Evolutionary conservation across 352 stramenopile species (phyloP), one percentile per base, ranked within the genome.

Genomic region (Pythium monospermum): DNA sequence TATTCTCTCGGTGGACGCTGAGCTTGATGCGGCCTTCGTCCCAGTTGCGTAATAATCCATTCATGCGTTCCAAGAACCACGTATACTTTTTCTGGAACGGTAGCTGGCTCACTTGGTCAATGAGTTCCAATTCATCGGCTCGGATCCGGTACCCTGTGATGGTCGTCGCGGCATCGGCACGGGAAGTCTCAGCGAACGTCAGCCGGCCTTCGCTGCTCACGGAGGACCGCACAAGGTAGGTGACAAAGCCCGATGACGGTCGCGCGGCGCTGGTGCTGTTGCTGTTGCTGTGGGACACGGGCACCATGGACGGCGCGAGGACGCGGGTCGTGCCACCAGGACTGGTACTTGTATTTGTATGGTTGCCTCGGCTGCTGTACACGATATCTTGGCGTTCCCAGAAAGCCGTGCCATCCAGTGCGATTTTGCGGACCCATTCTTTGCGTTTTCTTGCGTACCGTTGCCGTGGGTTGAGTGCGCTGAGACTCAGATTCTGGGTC

Each of bases 21-120:
- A 94, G 57, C 59, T 91, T 91, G 48, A 94, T 84, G n/a, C 80
- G 80, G 4, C 81, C 80, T 68, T 91, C 78, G 49, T 89, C 76
- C 74, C 79, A 90, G 43, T 73, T 75, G 35, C 78, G 66, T 35
- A 91, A 54, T 33, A 91, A 37, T 5, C 57, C 64, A 18, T 68
- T 69, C 69, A 87, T 88, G 36, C 79, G 69, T 32, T 91, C 75
- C 5, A 94, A 56, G 55, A 94, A 94, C 83, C 83, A 94, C 42
- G 80, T 62, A 57, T 87, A 91, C 50, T 94, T 94, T 33, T 76
- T 71, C 12, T 74, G 70, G 57, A 94, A 94, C 18, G 80, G 64
- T 19, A 89, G 56, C 40, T 76, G 59, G n/a, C 64, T 76, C 26
- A 88, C 74, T 30, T 83, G 53, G 39, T 88, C 75, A 37, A 91